Evolutionary conservation across 495 filamentous ascomycete species (phyloP).

Genomic region (Parathielavia hyrcaniae): DNA sequence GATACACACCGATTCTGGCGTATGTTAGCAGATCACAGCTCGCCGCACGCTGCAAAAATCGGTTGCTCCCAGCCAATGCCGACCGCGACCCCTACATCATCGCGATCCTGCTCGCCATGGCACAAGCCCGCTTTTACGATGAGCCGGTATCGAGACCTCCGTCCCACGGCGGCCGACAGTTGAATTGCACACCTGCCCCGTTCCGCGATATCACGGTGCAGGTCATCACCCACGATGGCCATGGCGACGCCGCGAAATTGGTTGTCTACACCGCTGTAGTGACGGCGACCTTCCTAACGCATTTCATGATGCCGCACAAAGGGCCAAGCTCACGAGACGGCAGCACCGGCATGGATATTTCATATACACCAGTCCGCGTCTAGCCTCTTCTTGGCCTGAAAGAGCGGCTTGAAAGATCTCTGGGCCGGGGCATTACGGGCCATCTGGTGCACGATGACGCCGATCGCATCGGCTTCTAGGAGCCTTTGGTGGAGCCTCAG

Average conservation of each 20-base stretch:
- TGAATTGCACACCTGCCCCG: neutral
- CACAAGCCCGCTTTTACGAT: constrained; percentile 1
- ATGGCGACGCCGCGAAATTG: neutral
- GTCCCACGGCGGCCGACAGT: neutral
- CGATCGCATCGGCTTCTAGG: neutral
- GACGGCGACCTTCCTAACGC: neutral
- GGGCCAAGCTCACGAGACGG: neutral
- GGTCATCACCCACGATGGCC: neutral
- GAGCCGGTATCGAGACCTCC: neutral
- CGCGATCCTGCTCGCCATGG: neutral
- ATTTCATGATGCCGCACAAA: neutral
- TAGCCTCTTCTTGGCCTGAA: constrained; percentile 4
- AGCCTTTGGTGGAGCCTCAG: neutral
- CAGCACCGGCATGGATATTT: constrained; percentile 1
- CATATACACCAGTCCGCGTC: neutral
- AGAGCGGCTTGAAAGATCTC: neutral
- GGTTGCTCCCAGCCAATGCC: neutral
- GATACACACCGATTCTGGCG: neutral
- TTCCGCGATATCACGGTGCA: neutral
- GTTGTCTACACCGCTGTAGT: neutral
- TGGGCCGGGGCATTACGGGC: neutral
- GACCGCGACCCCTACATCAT: constrained; percentile 2
- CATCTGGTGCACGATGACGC: neutral
- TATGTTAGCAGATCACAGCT: constrained; percentile 2
- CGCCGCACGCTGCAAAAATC: neutral